Conservation (phyloP, 2,329 filamentous ascomycete species). For the Cladophialophora carrionii region DNA sequence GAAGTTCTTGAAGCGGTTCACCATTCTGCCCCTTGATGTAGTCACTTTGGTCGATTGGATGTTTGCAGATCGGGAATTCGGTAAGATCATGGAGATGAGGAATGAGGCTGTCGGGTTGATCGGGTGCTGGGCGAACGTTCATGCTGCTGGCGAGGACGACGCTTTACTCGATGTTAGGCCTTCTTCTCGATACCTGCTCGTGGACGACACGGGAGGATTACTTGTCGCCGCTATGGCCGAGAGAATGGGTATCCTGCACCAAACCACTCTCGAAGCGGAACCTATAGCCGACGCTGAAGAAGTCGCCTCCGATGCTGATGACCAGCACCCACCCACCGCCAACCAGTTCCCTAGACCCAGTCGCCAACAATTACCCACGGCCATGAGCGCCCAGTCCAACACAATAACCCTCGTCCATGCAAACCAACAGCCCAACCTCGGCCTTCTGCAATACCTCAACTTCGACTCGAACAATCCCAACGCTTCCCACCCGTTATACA, state of each 20-base stretch:
- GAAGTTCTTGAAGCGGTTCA: constrained; percentile 90
- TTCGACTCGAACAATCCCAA: constrained; percentile 71
- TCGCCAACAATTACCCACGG: constrained; percentile 36
- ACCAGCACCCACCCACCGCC: constrained; percentile 7
- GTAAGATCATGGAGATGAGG: constrained; percentile 80
- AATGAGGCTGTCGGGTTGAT: constrained; percentile 81
- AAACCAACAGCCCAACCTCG: constrained; percentile 84
- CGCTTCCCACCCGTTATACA: constrained; percentile 74
- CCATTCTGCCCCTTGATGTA: constrained; percentile 80
- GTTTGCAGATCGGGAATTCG: constrained; percentile 76
- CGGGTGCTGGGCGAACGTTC: constrained; percentile 87
- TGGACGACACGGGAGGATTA: constrained; percentile 85
- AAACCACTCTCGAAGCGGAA: constrained; percentile 39
- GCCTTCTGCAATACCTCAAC: constrained; percentile 84
- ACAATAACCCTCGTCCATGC: constrained; percentile 80
- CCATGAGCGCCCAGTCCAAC: constrained; percentile 66
- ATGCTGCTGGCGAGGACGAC: constrained; percentile 56
- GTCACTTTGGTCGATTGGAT: constrained; percentile 74
- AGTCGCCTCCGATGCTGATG: constrained; percentile 26
- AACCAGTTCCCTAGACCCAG: constrained; percentile 39
- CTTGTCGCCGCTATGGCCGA: constrained; percentile 83
- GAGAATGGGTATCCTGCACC: constrained; percentile 79
- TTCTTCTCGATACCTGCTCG: constrained; percentile 68
- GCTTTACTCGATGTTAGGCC: constrained; percentile 33
- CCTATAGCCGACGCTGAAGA: constrained; percentile 19